Conservation (phyloP, 2,329 filamentous ascomycete species). For the Ophidiomyces ophidiicola region DNA sequence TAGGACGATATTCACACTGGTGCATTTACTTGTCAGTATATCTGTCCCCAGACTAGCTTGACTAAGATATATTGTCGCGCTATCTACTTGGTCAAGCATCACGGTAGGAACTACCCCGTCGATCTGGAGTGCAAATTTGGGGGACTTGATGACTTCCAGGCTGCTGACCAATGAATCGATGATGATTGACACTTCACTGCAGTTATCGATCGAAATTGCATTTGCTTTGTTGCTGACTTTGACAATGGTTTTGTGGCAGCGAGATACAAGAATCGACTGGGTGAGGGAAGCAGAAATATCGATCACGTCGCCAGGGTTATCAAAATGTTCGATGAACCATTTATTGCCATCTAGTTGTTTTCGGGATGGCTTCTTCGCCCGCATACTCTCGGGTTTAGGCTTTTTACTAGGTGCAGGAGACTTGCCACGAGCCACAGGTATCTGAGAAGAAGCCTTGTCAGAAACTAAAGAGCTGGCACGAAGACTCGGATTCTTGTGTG, state of each 20-base stretch:
- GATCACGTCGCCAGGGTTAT: conserved; percentile 60
- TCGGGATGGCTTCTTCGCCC: conserved; percentile 65
- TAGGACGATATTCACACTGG: conserved; percentile 76
- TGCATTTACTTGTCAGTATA: conserved; percentile 80
- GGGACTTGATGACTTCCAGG: conserved; percentile 88
- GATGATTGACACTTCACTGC: conserved; percentile 66
- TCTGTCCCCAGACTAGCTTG: conserved; percentile 67
- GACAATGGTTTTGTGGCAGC: conserved; percentile 82
- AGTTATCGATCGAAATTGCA: conserved; percentile 92
- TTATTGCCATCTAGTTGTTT: conserved; percentile 80
- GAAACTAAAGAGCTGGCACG: conserved; percentile 61
- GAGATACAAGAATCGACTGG: conserved; percentile 83
- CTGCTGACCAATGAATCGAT: conserved; percentile 82
- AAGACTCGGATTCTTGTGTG: conserved; percentile 89
- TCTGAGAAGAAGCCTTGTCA: conserved; percentile 41
- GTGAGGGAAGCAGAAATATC: conserved; percentile 70
- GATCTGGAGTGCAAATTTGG: conserved; percentile 90
- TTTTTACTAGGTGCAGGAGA: conserved; percentile 81
- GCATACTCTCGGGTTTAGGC: conserved; percentile 75
- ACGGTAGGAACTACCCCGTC: conserved; percentile 75
- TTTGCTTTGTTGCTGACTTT: conserved; percentile 89
- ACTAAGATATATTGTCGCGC: conserved; percentile 74
- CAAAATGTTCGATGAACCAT: conserved; percentile 93
- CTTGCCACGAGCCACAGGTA: conserved; percentile 50
- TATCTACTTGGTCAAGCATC: conserved; percentile 84